Evolutionary conservation across 441 rosid genomes (phyloP).

Genomic region (Bruguiera hainesii): DNA sequence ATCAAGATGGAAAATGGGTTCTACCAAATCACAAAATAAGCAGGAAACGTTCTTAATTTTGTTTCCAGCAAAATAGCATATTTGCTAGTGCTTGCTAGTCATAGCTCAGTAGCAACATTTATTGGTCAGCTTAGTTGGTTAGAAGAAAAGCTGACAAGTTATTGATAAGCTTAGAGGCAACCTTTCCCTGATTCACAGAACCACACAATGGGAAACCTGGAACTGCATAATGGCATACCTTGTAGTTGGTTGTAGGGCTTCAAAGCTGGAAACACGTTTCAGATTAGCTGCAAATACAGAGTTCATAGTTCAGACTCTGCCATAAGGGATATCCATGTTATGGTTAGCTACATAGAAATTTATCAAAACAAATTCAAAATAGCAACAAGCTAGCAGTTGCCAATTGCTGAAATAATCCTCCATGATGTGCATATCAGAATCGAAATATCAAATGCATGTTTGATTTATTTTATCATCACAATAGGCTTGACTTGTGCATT

Average conservation of each 20-base stretch:
- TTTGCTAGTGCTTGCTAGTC: not conserved
- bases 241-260: constrained; percentile 69
- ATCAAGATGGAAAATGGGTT: constrained; percentile 1
- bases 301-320: constrained; percentile 16
- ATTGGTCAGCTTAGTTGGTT: not conserved
- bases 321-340: not conserved
- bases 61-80: not conserved
- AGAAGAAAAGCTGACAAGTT: not conserved
- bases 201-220: not conserved
- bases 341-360: not conserved
- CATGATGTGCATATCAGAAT: constrained; percentile 5
- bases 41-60: not conserved
- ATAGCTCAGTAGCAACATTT: not conserved
- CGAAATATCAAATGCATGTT: constrained; percentile 6
- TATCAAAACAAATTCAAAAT: not conserved
- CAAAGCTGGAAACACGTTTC: constrained; percentile 70
- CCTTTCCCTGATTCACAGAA: not conserved
- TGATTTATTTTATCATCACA: not conserved
- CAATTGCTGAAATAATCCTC: not conserved
- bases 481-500: not conserved
- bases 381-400: not conserved
- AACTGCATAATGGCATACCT: constrained; percentile 35
- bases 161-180: not conserved
- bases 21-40: not conserved
- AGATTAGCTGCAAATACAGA: constrained; percentile 50